Evolutionary conservation across 2,329 filamentous ascomycete genomes (phyloP).

Genomic region (Macrophomina tecta): DNA sequence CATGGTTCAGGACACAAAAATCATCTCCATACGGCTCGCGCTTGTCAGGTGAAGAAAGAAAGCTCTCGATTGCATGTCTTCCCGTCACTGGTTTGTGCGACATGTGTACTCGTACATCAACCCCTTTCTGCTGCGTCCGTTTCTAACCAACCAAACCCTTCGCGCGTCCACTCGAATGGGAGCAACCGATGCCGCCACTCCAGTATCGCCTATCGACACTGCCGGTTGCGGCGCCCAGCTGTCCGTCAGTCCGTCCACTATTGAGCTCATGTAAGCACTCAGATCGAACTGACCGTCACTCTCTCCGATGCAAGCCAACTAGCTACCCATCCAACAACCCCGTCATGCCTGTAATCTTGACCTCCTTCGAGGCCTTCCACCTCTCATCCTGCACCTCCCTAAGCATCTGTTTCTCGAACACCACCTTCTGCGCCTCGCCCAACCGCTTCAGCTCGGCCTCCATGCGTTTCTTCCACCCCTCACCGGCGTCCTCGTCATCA

Average conservation of each 20-base stretch:
- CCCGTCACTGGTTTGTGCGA: background rate
- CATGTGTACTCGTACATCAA: background rate
- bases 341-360: constrained; percentile 41
- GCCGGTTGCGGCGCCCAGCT: too few relatives aligned
- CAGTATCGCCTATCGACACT: too few relatives aligned
- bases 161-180: too few relatives aligned
- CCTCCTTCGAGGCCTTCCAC: constrained; percentile 25
- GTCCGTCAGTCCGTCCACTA: too few relatives aligned
- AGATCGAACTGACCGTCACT: too few relatives aligned
- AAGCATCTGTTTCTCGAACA: constrained; percentile 36
- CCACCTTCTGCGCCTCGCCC: constrained; percentile 42
- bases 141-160: background rate
- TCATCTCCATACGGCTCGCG: too few relatives aligned
- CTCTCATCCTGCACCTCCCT: constrained; percentile 31
- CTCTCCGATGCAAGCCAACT: too few relatives aligned
- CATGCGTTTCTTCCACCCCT: constrained; percentile 35
- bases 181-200: too few relatives aligned
- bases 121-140: too few relatives aligned
- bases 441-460: constrained; percentile 43
- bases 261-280: too few relatives aligned
- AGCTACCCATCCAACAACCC: constrained; percentile 31
- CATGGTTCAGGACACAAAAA: too few relatives aligned
- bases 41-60: background rate
- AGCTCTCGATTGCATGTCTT: background rate
- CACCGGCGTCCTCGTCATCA: constrained; percentile 30